phyloP scores from a whole-genome alignment of 495 filamentous ascomycete species.

The Neurospora pannonica region DNA sequence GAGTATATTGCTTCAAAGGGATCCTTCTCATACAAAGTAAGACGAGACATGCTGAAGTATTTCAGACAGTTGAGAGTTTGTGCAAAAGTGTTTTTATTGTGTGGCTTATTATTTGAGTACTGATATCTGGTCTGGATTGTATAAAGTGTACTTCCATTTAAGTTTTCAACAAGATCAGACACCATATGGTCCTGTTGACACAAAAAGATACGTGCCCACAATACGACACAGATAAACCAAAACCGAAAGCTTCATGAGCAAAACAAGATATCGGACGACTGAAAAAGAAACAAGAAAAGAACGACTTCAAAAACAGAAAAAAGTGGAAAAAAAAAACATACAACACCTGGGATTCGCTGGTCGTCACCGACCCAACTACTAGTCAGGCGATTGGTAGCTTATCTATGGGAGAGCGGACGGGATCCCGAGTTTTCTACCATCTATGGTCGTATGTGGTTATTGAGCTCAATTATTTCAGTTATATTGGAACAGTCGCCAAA shows the following conservation, averaged over 20 bases:
- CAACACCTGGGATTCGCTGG: conserved; percentile 20
- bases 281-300: background rate
- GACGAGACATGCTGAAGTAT: no score
- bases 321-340: conserved; percentile 8
- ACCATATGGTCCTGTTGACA: background rate
- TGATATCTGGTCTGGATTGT: no score
- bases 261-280: background rate
- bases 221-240: background rate
- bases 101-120: background rate
- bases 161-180: background rate
- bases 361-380: conserved; percentile 44
- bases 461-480: no score
- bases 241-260: background rate
- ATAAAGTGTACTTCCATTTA: background rate
- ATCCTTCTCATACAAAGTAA: no score
- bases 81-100: background rate
- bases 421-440: no score
- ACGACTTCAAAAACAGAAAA: no score
- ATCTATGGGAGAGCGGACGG: no score
- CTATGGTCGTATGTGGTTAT: no score
- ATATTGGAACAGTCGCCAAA: no score
- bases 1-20: no score
- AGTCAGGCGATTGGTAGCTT: conserved; percentile 15
- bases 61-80: background rate
- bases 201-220: background rate